Evolutionary conservation across 805 yeast species (phyloP).

Genomic region (Candida ficus): DNA sequence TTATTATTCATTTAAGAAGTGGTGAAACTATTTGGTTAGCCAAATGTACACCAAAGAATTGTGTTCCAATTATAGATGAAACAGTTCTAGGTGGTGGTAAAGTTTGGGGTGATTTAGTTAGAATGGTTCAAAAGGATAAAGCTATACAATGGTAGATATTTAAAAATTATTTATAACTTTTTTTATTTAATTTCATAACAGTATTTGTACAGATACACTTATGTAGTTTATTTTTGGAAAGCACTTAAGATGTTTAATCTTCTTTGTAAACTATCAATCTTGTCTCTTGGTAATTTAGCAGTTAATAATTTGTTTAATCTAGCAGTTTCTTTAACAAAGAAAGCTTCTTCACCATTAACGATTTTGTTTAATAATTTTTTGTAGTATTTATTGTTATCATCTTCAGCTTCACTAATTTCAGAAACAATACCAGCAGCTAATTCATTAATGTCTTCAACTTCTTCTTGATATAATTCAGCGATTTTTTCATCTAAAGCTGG

Average conservation of each 20-base stretch:
- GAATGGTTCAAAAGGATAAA: slow-evolving; percentile 52
- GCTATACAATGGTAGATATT: slow-evolving; percentile 44
- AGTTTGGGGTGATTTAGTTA: slow-evolving; percentile 65
- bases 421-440: slow-evolving; percentile 30
- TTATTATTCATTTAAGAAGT: slow-evolving; percentile 62
- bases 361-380: slow-evolving; percentile 41
- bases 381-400: slow-evolving; percentile 39
- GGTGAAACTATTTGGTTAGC: slow-evolving; percentile 90
- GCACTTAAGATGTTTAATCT: slow-evolving; percentile 41
- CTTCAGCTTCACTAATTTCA: slow-evolving; percentile 4
- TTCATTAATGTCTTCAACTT: slow-evolving; percentile 17
- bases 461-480: slow-evolving; percentile 22
- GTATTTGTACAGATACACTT: not conserved
- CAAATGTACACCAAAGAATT: slow-evolving; percentile 72
- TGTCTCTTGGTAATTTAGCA: slow-evolving; percentile 30
- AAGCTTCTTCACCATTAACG: slow-evolving; percentile 37
- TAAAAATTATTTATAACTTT: not conserved
- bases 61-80: slow-evolving; percentile 68
- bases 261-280: slow-evolving; percentile 44
- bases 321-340: slow-evolving; percentile 35
- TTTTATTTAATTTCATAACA: too few species aligned
- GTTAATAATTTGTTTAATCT: slow-evolving; percentile 40
- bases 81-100: slow-evolving; percentile 60
- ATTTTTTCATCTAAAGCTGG: slow-evolving; percentile 19
- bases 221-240: not conserved